Evolutionary conservation across 192 early-diverging fungal genomes (phyloP).

Genomic region (Umbelopsis isabellina): DNA sequence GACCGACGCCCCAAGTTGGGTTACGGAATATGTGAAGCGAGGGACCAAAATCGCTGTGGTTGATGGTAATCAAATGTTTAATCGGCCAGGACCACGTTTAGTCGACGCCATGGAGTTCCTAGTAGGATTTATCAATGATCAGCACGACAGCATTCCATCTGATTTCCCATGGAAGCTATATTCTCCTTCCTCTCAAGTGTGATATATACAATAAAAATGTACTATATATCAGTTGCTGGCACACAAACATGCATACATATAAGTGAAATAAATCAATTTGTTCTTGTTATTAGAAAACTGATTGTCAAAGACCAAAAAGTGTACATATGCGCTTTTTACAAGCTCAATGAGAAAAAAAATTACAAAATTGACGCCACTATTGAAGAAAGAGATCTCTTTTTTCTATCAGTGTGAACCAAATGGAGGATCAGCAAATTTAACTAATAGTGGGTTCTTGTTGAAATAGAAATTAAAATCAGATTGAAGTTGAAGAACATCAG

Average conservation of each 20-base stretch:
- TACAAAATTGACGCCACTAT: background rate
- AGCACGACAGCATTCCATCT: conserved; percentile 46
- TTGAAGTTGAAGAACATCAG: background rate
- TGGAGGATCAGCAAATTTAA: too few relatives aligned
- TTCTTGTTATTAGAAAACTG: background rate
- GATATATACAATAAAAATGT: too few relatives aligned
- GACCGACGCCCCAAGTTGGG: conserved; percentile 27
- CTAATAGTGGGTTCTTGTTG: background rate
- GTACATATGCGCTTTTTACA: background rate
- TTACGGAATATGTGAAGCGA: conserved; percentile 30
- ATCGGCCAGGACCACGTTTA: conserved; percentile 53
- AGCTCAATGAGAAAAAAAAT: background rate
- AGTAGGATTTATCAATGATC: conserved; percentile 46
- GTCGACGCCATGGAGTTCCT: conserved; percentile 50
- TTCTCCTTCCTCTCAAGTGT: background rate
- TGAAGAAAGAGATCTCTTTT: too few relatives aligned
- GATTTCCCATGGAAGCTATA: conserved; percentile 48
- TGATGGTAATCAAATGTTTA: conserved; percentile 62
- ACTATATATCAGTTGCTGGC: background rate
- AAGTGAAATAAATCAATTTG: too few relatives aligned
- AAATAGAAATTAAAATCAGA: background rate
- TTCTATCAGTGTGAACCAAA: too few relatives aligned
- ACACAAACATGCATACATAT: background rate
- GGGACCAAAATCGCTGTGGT: conserved; percentile 46
- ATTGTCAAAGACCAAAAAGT: conserved; percentile 1